These are phyloP conservation scores for Alternaria rosae DNA, from an alignment of 2,329 filamentous ascomycete genomes.

Conservation along the genomic window DNA sequence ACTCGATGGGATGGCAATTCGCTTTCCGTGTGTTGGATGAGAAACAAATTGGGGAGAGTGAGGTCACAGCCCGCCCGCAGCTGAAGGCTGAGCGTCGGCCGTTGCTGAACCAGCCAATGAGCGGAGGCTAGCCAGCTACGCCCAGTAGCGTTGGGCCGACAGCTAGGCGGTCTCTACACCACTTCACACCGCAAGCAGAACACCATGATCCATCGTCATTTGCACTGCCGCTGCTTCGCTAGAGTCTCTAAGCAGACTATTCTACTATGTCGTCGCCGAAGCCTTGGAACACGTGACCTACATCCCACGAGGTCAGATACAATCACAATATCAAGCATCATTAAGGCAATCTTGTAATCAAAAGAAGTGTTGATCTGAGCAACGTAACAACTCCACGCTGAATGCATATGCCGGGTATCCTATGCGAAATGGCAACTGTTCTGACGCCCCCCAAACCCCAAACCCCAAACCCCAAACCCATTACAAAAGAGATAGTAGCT, in stretches of 20 bases:
- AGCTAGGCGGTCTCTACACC: constrained; percentile 1
- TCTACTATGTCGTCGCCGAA: not conserved
- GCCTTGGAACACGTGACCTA: not conserved
- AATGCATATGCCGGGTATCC: constrained; percentile 18
- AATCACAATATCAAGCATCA: not conserved
- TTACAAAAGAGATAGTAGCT: constrained; percentile 16
- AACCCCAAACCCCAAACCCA: too few species aligned
- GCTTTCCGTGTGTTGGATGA: constrained; percentile 15
- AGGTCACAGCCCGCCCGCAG: constrained; percentile 17
- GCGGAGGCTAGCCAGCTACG: not conserved
- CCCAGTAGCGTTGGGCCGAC: constrained; percentile 4
- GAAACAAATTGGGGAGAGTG: constrained; percentile 1
- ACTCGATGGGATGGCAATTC: constrained; percentile 18
- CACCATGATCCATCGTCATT: not conserved
- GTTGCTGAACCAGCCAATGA: constrained; percentile 8
- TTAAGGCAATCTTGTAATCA: not conserved
- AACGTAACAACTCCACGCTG: constrained; percentile 10
- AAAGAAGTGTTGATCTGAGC: not conserved
- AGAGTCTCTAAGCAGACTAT: not conserved
- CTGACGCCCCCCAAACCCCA: too few species aligned
- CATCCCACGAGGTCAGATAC: not conserved
- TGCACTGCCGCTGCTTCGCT: not conserved
- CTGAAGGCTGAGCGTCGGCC: constrained; percentile 5
- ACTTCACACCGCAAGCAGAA: not conserved
- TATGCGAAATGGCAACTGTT: constrained; percentile 7